Conservation (phyloP, 1,139 yeast species). For the Geotrichum histeridarum region DNA sequence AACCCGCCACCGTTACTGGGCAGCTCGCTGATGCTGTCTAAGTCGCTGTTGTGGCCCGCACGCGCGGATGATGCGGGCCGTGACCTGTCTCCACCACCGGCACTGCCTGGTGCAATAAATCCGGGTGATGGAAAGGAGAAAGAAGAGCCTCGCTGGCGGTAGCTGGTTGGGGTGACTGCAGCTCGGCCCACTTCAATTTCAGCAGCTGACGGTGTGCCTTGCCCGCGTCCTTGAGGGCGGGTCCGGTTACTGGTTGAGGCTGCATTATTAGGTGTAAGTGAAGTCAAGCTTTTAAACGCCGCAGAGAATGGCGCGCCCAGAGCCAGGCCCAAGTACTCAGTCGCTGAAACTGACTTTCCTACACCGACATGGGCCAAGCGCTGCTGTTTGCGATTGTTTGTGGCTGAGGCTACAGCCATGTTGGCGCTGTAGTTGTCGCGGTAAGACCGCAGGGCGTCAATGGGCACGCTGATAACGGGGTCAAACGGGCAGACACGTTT, state of each 20-base stretch:
- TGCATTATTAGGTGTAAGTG: too few relatives aligned
- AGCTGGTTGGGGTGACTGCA: too few relatives aligned
- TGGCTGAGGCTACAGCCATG: conserved; percentile 3
- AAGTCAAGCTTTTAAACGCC: background rate
- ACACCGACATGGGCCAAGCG: too few relatives aligned
- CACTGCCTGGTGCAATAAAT: too few relatives aligned
- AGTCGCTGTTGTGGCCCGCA: background rate
- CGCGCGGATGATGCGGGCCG: background rate
- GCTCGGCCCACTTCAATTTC: conserved; percentile 11
- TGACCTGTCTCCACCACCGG: background rate
- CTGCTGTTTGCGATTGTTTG: conserved; percentile 1
- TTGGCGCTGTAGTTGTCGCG: conserved; percentile 14
- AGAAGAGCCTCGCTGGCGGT: too few relatives aligned
- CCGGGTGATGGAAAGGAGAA: too few relatives aligned
- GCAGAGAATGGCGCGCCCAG: conserved; percentile 8
- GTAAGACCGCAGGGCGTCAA: conserved; percentile 7
- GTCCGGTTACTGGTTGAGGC: too few relatives aligned
- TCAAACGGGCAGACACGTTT: conserved; percentile 14
- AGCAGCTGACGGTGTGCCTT: too few relatives aligned
- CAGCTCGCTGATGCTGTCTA: conserved; percentile 9
- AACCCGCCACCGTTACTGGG: background rate
- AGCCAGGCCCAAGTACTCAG: conserved; percentile 6
- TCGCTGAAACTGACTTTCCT: too few relatives aligned
- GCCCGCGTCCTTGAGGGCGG: too few relatives aligned
- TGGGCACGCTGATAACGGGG: conserved; percentile 5